Percentiles rank a stretch among this genome's conserved stretches.
phyloP scores from a whole-genome alignment of 2,329 filamentous ascomycete species.

The Ophiostoma ulmi region DNA sequence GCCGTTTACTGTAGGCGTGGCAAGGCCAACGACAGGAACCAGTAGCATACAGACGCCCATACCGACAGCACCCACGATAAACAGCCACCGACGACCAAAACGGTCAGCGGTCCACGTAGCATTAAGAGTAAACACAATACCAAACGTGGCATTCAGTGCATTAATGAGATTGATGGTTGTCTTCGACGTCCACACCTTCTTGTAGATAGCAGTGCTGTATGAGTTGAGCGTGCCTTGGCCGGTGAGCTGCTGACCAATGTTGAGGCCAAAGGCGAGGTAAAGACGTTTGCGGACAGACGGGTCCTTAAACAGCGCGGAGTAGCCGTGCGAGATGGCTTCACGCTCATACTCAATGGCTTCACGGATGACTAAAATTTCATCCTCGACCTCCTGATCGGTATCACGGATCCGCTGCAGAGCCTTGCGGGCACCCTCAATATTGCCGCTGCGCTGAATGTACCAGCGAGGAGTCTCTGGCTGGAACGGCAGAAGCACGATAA shows the following conservation, averaged over 20 bases:
- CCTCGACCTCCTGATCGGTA: slow-evolving; percentile 60
- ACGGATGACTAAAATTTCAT: slow-evolving; percentile 59
- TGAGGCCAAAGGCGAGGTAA: slow-evolving; percentile 59
- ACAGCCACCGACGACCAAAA: slow-evolving; percentile 64
- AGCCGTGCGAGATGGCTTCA: slow-evolving; percentile 58
- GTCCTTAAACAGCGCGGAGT: slow-evolving; percentile 65
- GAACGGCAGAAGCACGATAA: slow-evolving; percentile 58
- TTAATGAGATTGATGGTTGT: slow-evolving; percentile 67
- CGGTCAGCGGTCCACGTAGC: slow-evolving; percentile 69
- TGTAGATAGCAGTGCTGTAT: slow-evolving; percentile 69
- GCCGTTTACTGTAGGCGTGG: slow-evolving; percentile 47
- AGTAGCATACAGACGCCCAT: slow-evolving; percentile 68
- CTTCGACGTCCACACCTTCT: slow-evolving; percentile 58
- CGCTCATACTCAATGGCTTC: slow-evolving; percentile 68
- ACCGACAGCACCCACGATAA: slow-evolving; percentile 62
- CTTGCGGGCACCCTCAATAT: slow-evolving; percentile 55
- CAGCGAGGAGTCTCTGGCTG: slow-evolving; percentile 65
- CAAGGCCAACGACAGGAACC: slow-evolving; percentile 42
- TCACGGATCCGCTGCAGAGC: slow-evolving; percentile 58
- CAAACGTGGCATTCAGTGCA: slow-evolving; percentile 66
- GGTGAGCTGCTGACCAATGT: slow-evolving; percentile 66
- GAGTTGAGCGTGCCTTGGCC: slow-evolving; percentile 68
- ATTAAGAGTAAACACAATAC: slow-evolving; percentile 68
- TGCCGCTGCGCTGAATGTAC: slow-evolving; percentile 57
- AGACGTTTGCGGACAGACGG: slow-evolving; percentile 62